phyloP scores from a whole-genome alignment of 495 filamentous ascomycete genomes.

The Pyronema domesticum region DNA sequence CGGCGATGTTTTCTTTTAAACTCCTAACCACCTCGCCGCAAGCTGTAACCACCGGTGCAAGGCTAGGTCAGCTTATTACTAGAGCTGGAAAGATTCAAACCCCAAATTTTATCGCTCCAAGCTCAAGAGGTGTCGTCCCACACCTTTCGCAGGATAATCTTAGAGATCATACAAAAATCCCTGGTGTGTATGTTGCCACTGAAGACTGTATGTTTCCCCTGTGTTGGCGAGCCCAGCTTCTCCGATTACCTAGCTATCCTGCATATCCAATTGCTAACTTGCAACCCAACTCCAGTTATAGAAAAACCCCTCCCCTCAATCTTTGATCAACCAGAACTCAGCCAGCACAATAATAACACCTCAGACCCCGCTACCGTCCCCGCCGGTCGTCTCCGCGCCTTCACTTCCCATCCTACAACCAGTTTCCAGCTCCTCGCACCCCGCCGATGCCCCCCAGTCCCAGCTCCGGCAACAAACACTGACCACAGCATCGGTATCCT shows the following conservation, averaged over 20 bases:
- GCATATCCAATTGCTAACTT: too few relatives aligned
- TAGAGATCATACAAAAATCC: constrained; percentile 41
- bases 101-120: constrained; percentile 60
- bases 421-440: constrained; percentile 57
- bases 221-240: neutral
- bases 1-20: constrained; percentile 2
- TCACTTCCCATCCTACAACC: constrained; percentile 40
- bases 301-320: constrained; percentile 44
- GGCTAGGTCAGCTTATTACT: neutral
- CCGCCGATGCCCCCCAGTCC: constrained; percentile 57
- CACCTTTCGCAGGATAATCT: constrained; percentile 80
- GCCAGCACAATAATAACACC: neutral
- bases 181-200: constrained; percentile 59
- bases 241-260: constrained; percentile 12
- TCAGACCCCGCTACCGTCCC: constrained; percentile 10
- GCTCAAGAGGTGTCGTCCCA: constrained; percentile 66
- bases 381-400: constrained; percentile 46
- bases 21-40: neutral
- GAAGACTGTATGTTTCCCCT: constrained; percentile 66
- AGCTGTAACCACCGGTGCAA: neutral
- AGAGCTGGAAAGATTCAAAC: constrained; percentile 29
- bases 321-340: constrained; percentile 24
- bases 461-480: constrained; percentile 54
- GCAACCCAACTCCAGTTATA: constrained; percentile 47
- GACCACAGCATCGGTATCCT: constrained; percentile 53